A percentile compares a stretch with the other conserved stretches of the same genome.
These are phyloP conservation scores for Raddia distichophylla DNA, from an alignment of 176 grass and related monocot genomes.

Conservation along the genomic window DNA sequence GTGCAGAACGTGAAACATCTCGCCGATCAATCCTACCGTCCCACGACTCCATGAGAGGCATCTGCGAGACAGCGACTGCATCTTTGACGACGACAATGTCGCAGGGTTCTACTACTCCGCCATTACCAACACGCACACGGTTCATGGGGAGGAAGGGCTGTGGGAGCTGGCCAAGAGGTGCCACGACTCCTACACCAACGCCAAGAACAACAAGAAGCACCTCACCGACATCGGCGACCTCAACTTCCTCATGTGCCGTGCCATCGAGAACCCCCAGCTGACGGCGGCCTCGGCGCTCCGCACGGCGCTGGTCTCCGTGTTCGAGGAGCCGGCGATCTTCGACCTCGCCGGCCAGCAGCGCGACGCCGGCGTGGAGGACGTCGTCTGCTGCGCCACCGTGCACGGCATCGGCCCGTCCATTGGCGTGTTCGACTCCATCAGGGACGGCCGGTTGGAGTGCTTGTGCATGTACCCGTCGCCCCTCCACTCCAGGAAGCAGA, in stretches of 20 bases:
- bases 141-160: slow-evolving; percentile 64
- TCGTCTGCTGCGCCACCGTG: slow-evolving; percentile 56
- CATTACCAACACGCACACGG: slow-evolving; percentile 68
- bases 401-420: slow-evolving; percentile 82
- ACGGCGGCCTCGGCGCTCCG: slow-evolving; percentile 65
- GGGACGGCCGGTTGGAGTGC: slow-evolving; percentile 67
- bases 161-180: slow-evolving; percentile 87
- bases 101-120: slow-evolving; percentile 88
- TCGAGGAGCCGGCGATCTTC: slow-evolving; percentile 64
- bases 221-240: slow-evolving; percentile 79
- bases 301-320: slow-evolving; percentile 75
- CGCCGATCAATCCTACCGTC: too few species aligned
- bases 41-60: too few species aligned
- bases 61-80: background rate
- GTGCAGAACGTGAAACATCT: too few species aligned
- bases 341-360: slow-evolving; percentile 40
- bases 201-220: slow-evolving; percentile 80
- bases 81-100: background rate
- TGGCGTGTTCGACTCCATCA: slow-evolving; percentile 70
- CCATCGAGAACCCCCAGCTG: slow-evolving; percentile 81
- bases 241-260: slow-evolving; percentile 82
- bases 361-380: slow-evolving; percentile 70
- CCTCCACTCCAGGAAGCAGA: slow-evolving; percentile 85
- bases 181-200: slow-evolving; percentile 56
- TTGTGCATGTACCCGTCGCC: slow-evolving; percentile 72